A percentile compares a stretch with the other conserved stretches of the same genome.
phyloP scores from a whole-genome alignment of 768 basidiomycete species.

The Boletus rubroflammeus region DNA sequence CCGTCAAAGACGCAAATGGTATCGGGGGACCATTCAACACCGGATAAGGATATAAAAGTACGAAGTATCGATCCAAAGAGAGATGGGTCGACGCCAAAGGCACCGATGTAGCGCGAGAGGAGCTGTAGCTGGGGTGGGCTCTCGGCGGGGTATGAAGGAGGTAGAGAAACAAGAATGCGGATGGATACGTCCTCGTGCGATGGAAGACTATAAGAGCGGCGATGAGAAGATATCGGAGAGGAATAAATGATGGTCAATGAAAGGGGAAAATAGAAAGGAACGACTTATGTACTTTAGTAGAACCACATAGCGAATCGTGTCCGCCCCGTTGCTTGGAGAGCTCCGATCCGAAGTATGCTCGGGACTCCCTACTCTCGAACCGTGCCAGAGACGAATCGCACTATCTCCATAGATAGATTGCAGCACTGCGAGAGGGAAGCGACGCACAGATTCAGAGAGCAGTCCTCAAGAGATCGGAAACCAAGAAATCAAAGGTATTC shows the following conservation, averaged over 20 bases:
- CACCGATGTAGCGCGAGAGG: conserved; percentile 77
- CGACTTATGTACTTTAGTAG: conserved; percentile 51
- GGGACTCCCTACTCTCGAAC: conserved; percentile 24
- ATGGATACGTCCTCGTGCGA: conserved; percentile 51
- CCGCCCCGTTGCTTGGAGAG: conserved; percentile 23
- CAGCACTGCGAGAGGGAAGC: conserved; percentile 42
- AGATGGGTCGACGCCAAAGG: conserved; percentile 67
- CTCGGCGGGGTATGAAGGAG: conserved; percentile 57
- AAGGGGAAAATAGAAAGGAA: background rate
- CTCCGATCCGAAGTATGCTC: background rate
- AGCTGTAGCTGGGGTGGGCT: conserved; percentile 81
- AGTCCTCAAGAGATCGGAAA: background rate
- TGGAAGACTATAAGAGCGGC: conserved; percentile 40
- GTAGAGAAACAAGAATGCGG: conserved; percentile 56
- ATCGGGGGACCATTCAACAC: conserved; percentile 73
- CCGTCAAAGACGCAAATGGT: conserved; percentile 86
- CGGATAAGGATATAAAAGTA: conserved; percentile 74
- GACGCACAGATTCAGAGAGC: conserved; percentile 3
- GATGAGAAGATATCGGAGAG: background rate
- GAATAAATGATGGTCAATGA: background rate
- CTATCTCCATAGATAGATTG: conserved; percentile 79
- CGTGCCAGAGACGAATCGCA: conserved; percentile 57
- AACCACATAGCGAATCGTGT: conserved; percentile 61
- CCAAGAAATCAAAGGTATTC: conserved; percentile 13
- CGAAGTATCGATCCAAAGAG: conserved; percentile 77